Percentiles rank a stretch among this genome's conserved stretches.
phyloP scores from a whole-genome alignment of 768 basidiomycete genomes.

The Naganishia vishniacii region DNA sequence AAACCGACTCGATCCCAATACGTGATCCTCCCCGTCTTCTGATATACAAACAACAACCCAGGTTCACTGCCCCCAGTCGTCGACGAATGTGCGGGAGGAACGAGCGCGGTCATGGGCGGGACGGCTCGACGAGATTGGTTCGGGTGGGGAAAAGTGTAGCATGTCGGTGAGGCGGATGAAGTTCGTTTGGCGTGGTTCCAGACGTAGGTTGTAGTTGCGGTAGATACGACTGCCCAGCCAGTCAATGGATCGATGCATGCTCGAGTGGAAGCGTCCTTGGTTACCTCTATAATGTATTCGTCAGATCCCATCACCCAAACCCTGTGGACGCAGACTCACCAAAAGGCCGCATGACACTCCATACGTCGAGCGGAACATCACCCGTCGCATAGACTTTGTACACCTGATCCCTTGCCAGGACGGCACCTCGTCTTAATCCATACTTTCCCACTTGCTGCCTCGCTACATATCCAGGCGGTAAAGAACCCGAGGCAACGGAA shows the following conservation, averaged over 20 bases:
- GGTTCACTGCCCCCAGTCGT: constrained; percentile 5
- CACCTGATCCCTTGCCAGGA: constrained; percentile 6
- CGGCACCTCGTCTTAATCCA: constrained; percentile 5
- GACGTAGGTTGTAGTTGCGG: constrained; percentile 1
- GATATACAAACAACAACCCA: constrained; percentile 9
- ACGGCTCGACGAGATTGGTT: neutral
- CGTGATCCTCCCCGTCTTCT: neutral
- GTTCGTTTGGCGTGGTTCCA: constrained; percentile 17
- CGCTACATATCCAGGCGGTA: neutral
- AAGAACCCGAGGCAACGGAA: neutral
- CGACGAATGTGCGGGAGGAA: neutral
- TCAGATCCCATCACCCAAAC: neutral
- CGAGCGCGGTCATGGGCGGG: neutral
- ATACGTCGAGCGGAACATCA: constrained; percentile 2
- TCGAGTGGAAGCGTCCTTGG: neutral
- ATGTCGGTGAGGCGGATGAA: constrained; percentile 1
- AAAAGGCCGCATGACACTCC: constrained; percentile 7
- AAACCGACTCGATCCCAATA: constrained; percentile 9
- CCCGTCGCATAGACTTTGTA: constrained; percentile 3
- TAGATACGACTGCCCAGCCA: constrained; percentile 2
- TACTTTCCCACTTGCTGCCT: neutral
- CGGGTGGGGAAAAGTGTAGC: constrained; percentile 9
- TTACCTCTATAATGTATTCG: neutral
- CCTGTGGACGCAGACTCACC: neutral
- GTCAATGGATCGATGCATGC: neutral